phyloP scores from a whole-genome alignment of 1,284 basidiomycete genomes.

The Microbotryum scabiosae region DNA sequence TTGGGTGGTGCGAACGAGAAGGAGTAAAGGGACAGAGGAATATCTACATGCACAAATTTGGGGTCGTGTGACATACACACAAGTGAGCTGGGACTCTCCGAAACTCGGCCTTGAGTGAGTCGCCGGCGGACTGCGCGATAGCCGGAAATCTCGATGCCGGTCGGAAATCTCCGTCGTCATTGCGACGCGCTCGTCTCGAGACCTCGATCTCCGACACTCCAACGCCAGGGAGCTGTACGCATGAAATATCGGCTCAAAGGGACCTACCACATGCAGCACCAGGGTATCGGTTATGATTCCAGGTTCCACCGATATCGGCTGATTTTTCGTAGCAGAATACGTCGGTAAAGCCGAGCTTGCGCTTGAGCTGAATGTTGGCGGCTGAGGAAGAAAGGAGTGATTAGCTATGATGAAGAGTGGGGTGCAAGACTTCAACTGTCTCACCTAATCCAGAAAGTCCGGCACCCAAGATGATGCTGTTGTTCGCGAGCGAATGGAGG shows the following conservation, averaged over 20 bases:
- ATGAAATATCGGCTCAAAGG: no score
- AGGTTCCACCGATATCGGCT: slow-evolving; percentile 26
- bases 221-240: no score
- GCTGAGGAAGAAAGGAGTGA: slow-evolving; percentile 2
- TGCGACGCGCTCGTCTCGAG: no score
- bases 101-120: no score
- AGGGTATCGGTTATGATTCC: slow-evolving; percentile 22
- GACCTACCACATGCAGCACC: slow-evolving; percentile 17
- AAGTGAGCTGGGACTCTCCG: no score
- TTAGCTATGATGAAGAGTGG: not conserved
- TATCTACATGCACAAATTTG: slow-evolving; percentile 5
- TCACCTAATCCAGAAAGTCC: slow-evolving; percentile 6
- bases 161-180: no score
- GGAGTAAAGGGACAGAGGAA: slow-evolving; percentile 26
- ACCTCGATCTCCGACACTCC: no score
- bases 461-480: slow-evolving; percentile 3
- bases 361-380: slow-evolving; percentile 22
- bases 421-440: not conserved
- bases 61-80: no score
- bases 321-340: slow-evolving; percentile 27
- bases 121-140: no score
- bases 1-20: slow-evolving; percentile 23
- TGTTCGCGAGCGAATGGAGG: not conserved
- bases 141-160: no score
- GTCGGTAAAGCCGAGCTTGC: slow-evolving; percentile 20